Evolutionary conservation across 208 protist genomes (phyloP).

Genomic region (Trypanosoma platydactyli): DNA sequence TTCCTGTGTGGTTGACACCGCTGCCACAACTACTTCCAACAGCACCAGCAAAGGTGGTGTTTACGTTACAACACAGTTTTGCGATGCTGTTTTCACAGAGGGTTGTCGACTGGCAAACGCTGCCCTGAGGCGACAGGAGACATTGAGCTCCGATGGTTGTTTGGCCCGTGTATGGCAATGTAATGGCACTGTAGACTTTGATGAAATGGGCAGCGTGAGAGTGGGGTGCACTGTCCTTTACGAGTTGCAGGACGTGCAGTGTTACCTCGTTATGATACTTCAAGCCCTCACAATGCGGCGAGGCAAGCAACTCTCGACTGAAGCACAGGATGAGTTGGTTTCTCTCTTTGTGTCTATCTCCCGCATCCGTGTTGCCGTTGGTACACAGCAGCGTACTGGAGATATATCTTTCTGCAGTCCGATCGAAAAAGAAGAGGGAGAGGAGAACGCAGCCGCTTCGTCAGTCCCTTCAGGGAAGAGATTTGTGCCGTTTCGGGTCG

Average conservation of each 20-base stretch:
- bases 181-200: not conserved
- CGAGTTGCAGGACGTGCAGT: conserved; percentile 29
- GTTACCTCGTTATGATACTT: conserved; percentile 27
- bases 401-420: not conserved
- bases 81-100: conserved; percentile 15
- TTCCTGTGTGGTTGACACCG: not conserved
- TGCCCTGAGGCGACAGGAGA: conserved; percentile 1
- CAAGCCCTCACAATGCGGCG: conserved; percentile 18
- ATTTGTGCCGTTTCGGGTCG: not conserved
- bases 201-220: not conserved
- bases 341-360: conserved; percentile 32
- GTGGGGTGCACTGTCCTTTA: conserved; percentile 4
- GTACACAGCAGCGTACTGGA: too few relatives aligned
- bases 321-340: conserved; percentile 44
- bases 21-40: not conserved
- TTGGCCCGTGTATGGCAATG: conserved; percentile 8
- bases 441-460: not conserved
- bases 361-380: conserved; percentile 22
- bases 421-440: conserved; percentile 6
- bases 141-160: conserved; percentile 1
- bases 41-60: not conserved
- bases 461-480: not conserved
- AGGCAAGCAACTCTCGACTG: conserved; percentile 26
- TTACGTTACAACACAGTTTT: conserved; percentile 9
- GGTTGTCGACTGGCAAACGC: conserved; percentile 18